A percentile compares a stretch with the other conserved stretches of the same genome.
Evolutionary conservation across 768 basidiomycete genomes (phyloP).

Genomic region (Lentinula edodes): DNA sequence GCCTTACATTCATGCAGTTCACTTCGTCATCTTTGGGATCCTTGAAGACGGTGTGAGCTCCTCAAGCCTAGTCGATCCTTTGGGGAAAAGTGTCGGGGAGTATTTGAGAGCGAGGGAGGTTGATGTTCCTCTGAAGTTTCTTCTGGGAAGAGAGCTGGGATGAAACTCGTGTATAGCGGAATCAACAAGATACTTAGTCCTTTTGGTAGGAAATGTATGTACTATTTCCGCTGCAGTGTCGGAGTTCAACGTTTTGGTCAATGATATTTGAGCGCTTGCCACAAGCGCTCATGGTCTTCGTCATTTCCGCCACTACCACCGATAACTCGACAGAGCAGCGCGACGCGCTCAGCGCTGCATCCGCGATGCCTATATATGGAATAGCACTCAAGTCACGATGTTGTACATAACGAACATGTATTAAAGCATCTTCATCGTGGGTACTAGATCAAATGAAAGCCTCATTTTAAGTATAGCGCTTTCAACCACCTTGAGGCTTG

Average conservation of each 20-base stretch:
- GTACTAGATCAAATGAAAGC: not conserved
- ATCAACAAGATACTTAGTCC: no score
- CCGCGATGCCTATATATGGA: no score
- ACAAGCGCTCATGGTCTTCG: no score
- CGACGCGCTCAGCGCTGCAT: no score
- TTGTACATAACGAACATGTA: not conserved
- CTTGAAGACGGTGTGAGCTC: constrained; percentile 3
- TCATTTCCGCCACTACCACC: no score
- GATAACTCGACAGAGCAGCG: no score
- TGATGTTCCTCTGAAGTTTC: constrained; percentile 1
- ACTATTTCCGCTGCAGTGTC: no score
- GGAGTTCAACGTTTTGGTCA: no score
- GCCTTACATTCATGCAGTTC: constrained; percentile 2
- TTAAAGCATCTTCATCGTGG: not conserved
- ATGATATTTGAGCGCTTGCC: no score
- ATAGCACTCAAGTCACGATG: not conserved
- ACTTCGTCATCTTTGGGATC: constrained; percentile 3
- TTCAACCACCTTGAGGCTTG: not conserved
- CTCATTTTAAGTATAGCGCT: not conserved
- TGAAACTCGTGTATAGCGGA: not conserved
- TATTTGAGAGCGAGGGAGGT: not conserved
- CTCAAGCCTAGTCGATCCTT: not conserved
- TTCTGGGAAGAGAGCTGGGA: not conserved
- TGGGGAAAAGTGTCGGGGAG: constrained; percentile 4
- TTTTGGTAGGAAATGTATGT: no score